phyloP scores from a whole-genome alignment of 2,329 filamentous ascomycete genomes.

The Hymenoscyphus scutula region DNA sequence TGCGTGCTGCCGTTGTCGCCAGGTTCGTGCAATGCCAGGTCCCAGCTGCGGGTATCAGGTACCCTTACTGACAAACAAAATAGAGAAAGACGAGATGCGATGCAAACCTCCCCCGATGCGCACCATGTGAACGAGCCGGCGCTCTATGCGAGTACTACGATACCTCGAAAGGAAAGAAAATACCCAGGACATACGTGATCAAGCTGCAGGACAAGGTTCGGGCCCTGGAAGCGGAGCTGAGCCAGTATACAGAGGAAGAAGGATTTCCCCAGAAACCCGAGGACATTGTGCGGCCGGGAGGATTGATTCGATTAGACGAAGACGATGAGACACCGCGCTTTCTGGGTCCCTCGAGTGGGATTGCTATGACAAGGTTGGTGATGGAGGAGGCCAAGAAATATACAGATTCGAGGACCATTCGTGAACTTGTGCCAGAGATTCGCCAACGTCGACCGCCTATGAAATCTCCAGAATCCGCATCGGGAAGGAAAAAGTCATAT shows the following conservation, averaged over 20 bases:
- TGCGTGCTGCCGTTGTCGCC: conserved; percentile 75
- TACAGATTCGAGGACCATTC: conserved; percentile 85
- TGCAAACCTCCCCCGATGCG: conserved; percentile 83
- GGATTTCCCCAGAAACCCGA: conserved; percentile 70
- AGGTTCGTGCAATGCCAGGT: conserved; percentile 51
- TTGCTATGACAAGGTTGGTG: conserved; percentile 88
- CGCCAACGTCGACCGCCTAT: conserved; percentile 63
- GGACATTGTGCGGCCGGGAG: conserved; percentile 82
- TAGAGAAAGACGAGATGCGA: conserved; percentile 94
- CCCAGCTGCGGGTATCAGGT: conserved; percentile 39
- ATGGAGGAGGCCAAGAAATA: conserved; percentile 97
- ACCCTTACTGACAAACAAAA: conserved; percentile 22
- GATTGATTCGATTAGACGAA: conserved; percentile 79
- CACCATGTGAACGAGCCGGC: conserved; percentile 88
- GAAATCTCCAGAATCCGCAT: conserved; percentile 55
- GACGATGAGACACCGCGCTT: conserved; percentile 85
- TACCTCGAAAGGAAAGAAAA: conserved; percentile 78
- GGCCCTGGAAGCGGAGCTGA: conserved; percentile 76
- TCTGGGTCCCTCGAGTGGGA: conserved; percentile 89
- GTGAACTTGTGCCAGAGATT: conserved; percentile 80
- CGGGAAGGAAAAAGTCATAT: conserved; percentile 76
- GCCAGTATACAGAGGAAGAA: conserved; percentile 74
- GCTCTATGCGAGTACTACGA: conserved; percentile 95
- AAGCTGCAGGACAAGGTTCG: conserved; percentile 85
- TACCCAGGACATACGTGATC: conserved; percentile 89